Evolutionary conservation across 768 basidiomycete genomes (phyloP), one percentile per base, ranked within the genome.

Genomic region (Boletellus emodensis): DNA sequence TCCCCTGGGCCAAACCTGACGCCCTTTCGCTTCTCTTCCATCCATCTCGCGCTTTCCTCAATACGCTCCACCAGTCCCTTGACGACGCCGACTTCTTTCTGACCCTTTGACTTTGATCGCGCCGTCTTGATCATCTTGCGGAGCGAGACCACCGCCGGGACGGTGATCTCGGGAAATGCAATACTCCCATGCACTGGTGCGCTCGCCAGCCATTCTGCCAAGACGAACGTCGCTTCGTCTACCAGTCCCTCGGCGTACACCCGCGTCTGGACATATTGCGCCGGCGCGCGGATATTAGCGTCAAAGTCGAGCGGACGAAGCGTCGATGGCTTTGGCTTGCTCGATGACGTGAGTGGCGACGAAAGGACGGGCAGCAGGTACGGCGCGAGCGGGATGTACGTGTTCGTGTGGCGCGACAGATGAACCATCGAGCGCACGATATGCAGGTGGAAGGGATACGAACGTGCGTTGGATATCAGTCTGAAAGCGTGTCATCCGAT

Each of bases 391-490:
- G 96, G 94, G 49, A 96, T 81, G 68, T 91, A 98, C 15, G 81
- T 88, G 48, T 80, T 75, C 3, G 90, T 94, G 64, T 92, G 90
- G 43, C 81, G 80, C 35, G 85, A 83, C 55, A 99, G 78, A 64
- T 92, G 87, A 22, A 93, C 75, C 40, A 98, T 79, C 1, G 96
- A 94, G 10, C 91, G 89, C 32, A 89, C 71, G 51, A 98, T 79
- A 66, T 98, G 94, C 26, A 98, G 79, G 66, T 97, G 94, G 68
- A 97, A 87, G 1, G 96, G 95, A 71, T 90, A 90, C 54, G 93
- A 97, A 40, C 95, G 88, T 12, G 87, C 78, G 53, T 90, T 94
- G 26, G 93, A 85, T 42, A 96, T 82, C 44, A 97, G 83, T 61
- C 95, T 98, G 65, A 6, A 49, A 28, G 34, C n/a, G 14, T 18